These are phyloP conservation scores for Colletotrichum endophyticum DNA, from an alignment of 2,329 filamentous ascomycete species.

Conservation along the genomic window DNA sequence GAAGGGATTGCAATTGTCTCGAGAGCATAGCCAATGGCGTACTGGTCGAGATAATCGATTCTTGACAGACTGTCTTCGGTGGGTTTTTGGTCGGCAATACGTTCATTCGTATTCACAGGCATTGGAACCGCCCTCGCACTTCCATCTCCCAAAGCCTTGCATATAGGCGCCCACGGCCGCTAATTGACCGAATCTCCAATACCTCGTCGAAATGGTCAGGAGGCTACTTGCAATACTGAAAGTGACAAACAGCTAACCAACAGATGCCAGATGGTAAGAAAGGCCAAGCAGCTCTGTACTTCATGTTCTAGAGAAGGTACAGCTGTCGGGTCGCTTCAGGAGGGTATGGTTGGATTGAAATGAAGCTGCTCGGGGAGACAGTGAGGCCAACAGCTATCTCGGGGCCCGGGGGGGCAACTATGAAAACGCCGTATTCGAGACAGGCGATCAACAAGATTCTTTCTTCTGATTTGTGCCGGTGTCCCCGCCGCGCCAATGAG, in stretches of 20 bases:
- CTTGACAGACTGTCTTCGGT: background rate
- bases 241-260: accelerated
- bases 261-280: background rate
- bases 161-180: background rate
- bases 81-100: background rate
- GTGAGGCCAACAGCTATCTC: background rate
- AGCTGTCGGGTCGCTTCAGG: background rate
- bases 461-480: no score
- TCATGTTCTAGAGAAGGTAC: background rate
- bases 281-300: background rate
- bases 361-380: background rate
- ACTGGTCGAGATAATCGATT: background rate
- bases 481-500: no score
- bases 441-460: no score
- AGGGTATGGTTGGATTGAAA: background rate
- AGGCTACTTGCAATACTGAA: background rate
- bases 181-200: background rate
- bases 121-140: background rate
- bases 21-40: background rate
- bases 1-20: background rate
- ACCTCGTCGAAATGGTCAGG: background rate
- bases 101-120: background rate
- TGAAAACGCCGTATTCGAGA: no score
- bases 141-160: background rate
- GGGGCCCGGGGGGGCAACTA: no score